phyloP scores from a whole-genome alignment of 495 filamentous ascomycete genomes.

The Xylaria flabelliformis region DNA sequence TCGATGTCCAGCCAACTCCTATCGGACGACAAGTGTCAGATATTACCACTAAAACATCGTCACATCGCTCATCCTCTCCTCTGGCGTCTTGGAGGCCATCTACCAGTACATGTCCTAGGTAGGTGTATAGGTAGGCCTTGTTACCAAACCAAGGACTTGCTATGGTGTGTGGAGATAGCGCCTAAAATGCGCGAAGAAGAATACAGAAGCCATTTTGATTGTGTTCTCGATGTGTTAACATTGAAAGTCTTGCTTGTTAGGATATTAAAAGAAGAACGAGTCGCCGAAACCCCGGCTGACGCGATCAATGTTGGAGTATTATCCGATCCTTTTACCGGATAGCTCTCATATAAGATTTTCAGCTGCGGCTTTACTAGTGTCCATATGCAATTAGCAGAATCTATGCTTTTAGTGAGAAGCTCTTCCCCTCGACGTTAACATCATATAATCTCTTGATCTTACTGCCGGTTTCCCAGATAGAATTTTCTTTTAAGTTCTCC shows the following conservation, averaged over 20 bases:
- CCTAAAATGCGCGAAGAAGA: not conserved
- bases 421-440: not conserved
- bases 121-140: not conserved
- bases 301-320: not conserved
- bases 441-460: not conserved
- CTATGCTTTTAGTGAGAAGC: not conserved
- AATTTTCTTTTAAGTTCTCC: conserved; percentile 4
- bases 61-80: not conserved
- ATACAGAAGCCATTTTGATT: not conserved
- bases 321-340: not conserved
- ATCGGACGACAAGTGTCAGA: not conserved
- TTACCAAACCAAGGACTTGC: not conserved
- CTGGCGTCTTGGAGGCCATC: not conserved
- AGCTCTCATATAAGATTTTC: not conserved
- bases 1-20: not conserved
- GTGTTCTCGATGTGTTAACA: not conserved
- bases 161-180: not conserved
- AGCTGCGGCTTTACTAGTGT: not conserved
- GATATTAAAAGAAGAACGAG: not conserved
- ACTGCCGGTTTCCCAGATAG: not conserved
- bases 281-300: not conserved
- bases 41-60: not conserved
- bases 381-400: not conserved
- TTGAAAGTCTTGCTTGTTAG: not conserved
- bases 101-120: not conserved